Evolutionary conservation across 805 yeast genomes (phyloP).

Genomic region (Yamadazyma takamatsuzukensis): DNA sequence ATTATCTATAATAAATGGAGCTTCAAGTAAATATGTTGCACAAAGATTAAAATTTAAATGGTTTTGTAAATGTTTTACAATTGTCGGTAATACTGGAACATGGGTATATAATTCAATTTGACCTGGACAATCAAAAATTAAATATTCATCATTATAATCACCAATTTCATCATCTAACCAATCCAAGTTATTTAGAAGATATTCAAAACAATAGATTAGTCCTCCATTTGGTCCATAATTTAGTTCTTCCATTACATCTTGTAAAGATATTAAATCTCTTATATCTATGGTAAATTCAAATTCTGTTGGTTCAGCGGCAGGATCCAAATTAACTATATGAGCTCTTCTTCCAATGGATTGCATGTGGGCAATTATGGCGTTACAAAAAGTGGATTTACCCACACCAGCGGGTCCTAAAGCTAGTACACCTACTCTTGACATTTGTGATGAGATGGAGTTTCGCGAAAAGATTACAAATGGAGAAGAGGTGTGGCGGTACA

Average conservation of each 20-base stretch:
- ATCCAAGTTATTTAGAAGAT: slow-evolving; percentile 81
- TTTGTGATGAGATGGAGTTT: slow-evolving; percentile 78
- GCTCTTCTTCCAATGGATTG: slow-evolving; percentile 89
- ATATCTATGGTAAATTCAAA: slow-evolving; percentile 92
- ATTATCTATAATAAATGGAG: slow-evolving; percentile 87
- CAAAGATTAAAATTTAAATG: slow-evolving; percentile 83
- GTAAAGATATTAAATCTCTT: slow-evolving; percentile 81
- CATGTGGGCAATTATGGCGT: slow-evolving; percentile 80
- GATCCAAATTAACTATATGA: slow-evolving; percentile 91
- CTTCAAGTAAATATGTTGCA: slow-evolving; percentile 89
- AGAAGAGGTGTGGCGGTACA: too few species aligned
- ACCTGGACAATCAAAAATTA: slow-evolving; percentile 96
- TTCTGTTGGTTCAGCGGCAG: slow-evolving; percentile 93
- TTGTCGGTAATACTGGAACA: slow-evolving; percentile 86
- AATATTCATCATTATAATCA: slow-evolving; percentile 88
- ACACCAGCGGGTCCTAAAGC: slow-evolving; percentile 98
- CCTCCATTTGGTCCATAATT: slow-evolving; percentile 96
- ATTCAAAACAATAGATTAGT: slow-evolving; percentile 87
- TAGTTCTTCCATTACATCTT: slow-evolving; percentile 94
- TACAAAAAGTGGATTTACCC: slow-evolving; percentile 91
- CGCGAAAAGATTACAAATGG: too few species aligned
- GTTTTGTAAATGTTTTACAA: slow-evolving; percentile 78
- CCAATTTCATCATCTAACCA: slow-evolving; percentile 98
- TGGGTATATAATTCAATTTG: slow-evolving; percentile 95
- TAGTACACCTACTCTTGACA: slow-evolving; percentile 94